phyloP scores from a whole-genome alignment of 768 basidiomycete genomes.

The Hericium alpestre region DNA sequence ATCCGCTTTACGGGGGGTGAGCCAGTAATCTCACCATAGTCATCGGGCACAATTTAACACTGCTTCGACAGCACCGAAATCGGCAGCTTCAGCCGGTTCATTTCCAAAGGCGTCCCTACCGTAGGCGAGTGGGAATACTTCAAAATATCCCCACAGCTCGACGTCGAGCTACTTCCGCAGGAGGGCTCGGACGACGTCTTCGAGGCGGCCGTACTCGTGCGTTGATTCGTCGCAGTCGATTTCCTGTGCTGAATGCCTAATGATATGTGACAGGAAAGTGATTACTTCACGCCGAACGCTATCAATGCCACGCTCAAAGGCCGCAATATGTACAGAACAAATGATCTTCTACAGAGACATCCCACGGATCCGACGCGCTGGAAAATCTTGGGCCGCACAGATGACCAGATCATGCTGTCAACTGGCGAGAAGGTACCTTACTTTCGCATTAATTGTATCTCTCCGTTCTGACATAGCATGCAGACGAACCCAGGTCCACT shows the following conservation, averaged over 20 bases:
- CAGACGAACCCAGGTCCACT: slow-evolving; percentile 31
- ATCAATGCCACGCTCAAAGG: not conserved
- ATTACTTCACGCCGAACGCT: not conserved
- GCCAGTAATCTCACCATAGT: not conserved
- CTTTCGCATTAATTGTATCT: not conserved
- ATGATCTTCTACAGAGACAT: slow-evolving; percentile 3
- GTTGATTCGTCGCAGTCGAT: not conserved
- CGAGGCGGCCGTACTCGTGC: not conserved
- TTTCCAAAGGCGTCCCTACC: not conserved
- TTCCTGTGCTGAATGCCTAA: not conserved
- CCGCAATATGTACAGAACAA: not conserved
- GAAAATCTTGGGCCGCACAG: slow-evolving; percentile 26
- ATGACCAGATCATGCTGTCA: slow-evolving; percentile 35
- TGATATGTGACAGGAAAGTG: not conserved
- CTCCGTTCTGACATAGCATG: not conserved
- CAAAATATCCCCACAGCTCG: not conserved
- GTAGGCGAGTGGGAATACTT: slow-evolving; percentile 1
- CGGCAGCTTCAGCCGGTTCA: not conserved
- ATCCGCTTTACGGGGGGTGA: slow-evolving; percentile 1
- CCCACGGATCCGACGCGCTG: not conserved
- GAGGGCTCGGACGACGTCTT: not conserved
- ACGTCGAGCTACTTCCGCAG: not conserved
- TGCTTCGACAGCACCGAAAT: not conserved
- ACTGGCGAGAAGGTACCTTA: slow-evolving; percentile 30
- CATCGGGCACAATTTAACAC: not conserved